A percentile compares a stretch with the other conserved stretches of the same genome.
phyloP scores from a whole-genome alignment of 2,329 filamentous ascomycete species.

The Apiospora marii region DNA sequence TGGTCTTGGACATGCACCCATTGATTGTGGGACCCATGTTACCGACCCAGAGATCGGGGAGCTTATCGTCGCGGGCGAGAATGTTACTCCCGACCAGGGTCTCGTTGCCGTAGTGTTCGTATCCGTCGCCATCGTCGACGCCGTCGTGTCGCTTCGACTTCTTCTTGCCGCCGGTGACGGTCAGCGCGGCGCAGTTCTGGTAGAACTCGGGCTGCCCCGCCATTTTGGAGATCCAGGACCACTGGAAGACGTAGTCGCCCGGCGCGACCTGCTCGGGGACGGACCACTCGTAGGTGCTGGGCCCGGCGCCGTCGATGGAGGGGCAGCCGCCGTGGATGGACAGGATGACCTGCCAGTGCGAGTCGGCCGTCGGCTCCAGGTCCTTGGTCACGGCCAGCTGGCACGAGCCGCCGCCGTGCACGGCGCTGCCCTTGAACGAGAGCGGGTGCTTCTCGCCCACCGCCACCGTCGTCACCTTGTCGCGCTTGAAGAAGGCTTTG shows the following conservation, averaged over 20 bases:
- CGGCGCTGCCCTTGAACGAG: conserved; percentile 65
- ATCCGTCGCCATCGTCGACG: conserved; percentile 51
- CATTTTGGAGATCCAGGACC: conserved; percentile 79
- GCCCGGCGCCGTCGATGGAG: conserved; percentile 47
- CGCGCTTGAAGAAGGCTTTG: conserved; percentile 36
- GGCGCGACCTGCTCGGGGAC: conserved; percentile 67
- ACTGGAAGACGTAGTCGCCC: conserved; percentile 72
- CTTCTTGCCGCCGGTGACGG: conserved; percentile 51
- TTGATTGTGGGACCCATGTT: conserved; percentile 63
- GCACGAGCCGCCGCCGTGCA: conserved; percentile 78
- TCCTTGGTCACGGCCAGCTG: conserved; percentile 76
- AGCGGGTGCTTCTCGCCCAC: conserved; percentile 55
- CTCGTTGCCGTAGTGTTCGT: conserved; percentile 23
- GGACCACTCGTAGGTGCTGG: conserved; percentile 61
- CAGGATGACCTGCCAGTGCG: conserved; percentile 75
- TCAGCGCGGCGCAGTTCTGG: conserved; percentile 72
- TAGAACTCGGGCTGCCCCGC: conserved; percentile 68
- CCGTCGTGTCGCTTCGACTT: conserved; percentile 38
- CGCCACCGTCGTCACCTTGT: conserved; percentile 50
- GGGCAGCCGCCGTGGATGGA: conserved; percentile 76
- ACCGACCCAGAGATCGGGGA: conserved; percentile 79
- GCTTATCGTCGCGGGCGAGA: conserved; percentile 71
- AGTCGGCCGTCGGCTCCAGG: conserved; percentile 42
- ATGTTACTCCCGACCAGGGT: conserved; percentile 62
- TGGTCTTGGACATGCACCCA: conserved; percentile 60